Percentiles rank a stretch among this genome's conserved stretches.
Conservation (phyloP, 495 filamentous ascomycete genomes). For the Mytilinidion resinicola region DNA sequence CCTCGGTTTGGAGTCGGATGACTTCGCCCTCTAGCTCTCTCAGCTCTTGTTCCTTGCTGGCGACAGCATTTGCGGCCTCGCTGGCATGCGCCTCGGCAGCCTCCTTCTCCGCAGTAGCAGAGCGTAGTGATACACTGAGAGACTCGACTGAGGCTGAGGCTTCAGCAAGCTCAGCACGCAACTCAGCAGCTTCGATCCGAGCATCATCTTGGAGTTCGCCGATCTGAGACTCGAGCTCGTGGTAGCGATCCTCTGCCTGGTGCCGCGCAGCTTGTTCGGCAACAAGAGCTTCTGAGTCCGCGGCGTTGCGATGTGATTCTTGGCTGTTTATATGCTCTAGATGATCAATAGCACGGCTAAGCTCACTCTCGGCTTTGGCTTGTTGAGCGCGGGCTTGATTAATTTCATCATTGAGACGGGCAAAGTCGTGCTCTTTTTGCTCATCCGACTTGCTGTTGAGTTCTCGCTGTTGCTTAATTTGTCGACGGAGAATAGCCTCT, state of each 20-base stretch:
- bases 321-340: neutral
- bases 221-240: conserved; percentile 2
- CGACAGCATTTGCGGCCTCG: conserved; percentile 15
- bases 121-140: conserved; percentile 5
- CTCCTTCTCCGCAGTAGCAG: conserved; percentile 19
- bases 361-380: conserved; percentile 14
- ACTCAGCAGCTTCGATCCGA: conserved; percentile 22
- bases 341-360: conserved; percentile 19
- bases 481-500: conserved; percentile 73
- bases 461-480: conserved; percentile 89
- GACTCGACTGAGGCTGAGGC: conserved; percentile 14
- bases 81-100: conserved; percentile 11
- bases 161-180: conserved; percentile 26
- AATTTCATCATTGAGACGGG: conserved; percentile 18
- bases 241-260: neutral
- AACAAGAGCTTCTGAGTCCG: conserved; percentile 4
- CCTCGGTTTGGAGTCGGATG: conserved; percentile 79
- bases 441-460: conserved; percentile 59
- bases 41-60: conserved; percentile 38
- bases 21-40: conserved; percentile 72
- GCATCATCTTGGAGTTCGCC: conserved; percentile 22
- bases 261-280: conserved; percentile 2
- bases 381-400: conserved; percentile 13
- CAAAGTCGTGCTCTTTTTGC: conserved; percentile 25
- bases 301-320: neutral